Percentiles rank a stretch among this genome's conserved stretches.
Conservation (phyloP, 192 early-diverging fungal genomes). For the Linnemannia zychae region DNA sequence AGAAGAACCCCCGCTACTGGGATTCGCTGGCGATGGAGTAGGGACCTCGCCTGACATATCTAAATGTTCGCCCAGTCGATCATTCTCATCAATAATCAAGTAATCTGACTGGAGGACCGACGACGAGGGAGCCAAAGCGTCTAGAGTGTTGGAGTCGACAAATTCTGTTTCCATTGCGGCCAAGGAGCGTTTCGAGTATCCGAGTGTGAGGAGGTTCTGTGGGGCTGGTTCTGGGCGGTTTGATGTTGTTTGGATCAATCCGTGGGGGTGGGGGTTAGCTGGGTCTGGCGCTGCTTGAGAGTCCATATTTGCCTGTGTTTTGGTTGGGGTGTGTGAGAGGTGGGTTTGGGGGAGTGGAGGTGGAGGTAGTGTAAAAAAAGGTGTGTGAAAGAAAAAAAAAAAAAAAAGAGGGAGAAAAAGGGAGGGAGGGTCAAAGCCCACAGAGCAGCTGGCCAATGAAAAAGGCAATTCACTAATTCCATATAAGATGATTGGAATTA, state of each 20-base stretch:
- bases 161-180: constrained; percentile 45
- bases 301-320: neutral
- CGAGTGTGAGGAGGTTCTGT: constrained; percentile 22
- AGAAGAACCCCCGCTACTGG: too few relatives aligned
- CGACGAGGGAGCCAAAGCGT: constrained; percentile 38
- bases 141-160: constrained; percentile 37
- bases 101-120: constrained; percentile 37
- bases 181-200: constrained; percentile 32
- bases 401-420: neutral
- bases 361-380: neutral
- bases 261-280: neutral
- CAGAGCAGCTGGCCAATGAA: neutral
- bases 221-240: constrained; percentile 26
- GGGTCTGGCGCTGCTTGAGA: neutral
- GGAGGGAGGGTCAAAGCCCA: neutral
- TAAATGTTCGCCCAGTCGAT: constrained; percentile 23
- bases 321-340: neutral
- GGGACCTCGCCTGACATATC: constrained; percentile 19
- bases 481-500: neutral
- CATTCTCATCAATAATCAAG: constrained; percentile 31
- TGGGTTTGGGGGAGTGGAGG: neutral
- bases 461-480: neutral
- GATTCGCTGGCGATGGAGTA: neutral
- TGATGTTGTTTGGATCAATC: neutral
- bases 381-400: too few relatives aligned